Evolutionary conservation across 2,329 filamentous ascomycete species (phyloP).

Genomic region (Aspergillus fructus): DNA sequence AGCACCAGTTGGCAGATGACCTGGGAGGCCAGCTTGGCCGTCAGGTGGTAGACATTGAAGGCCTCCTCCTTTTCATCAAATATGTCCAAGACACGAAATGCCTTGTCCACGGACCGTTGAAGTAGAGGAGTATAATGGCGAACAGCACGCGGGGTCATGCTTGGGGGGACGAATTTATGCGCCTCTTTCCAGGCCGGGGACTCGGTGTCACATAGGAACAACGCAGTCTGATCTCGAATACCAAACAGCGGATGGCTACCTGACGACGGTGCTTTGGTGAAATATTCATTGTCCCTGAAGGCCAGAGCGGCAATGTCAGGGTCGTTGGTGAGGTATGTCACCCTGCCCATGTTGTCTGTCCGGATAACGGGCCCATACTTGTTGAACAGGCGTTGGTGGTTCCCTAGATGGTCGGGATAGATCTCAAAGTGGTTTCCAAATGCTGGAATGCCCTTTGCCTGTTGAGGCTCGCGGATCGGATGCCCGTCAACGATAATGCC

Average conservation of each 20-base stretch:
- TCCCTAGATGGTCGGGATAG: slow-evolving; percentile 59
- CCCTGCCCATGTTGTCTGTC: slow-evolving; percentile 53
- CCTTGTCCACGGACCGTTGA: slow-evolving; percentile 51
- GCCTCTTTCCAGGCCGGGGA: slow-evolving; percentile 34
- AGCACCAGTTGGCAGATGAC: slow-evolving; percentile 44
- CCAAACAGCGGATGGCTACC: slow-evolving; percentile 28
- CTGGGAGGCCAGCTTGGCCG: slow-evolving; percentile 45
- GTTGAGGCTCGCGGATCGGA: slow-evolving; percentile 23
- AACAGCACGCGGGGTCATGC: slow-evolving; percentile 58
- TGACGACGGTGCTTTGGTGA: too few species aligned
- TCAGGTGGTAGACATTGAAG: slow-evolving; percentile 49
- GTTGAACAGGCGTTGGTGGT: slow-evolving; percentile 55
- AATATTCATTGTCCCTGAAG: too few species aligned
- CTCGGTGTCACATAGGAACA: slow-evolving; percentile 37
- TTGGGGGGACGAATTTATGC: slow-evolving; percentile 62
- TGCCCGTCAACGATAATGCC: slow-evolving; percentile 29
- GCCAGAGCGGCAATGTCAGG: too few species aligned
- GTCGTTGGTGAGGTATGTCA: slow-evolving; percentile 52
- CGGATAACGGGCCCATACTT: slow-evolving; percentile 54
- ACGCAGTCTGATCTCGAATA: slow-evolving; percentile 26
- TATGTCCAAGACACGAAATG: slow-evolving; percentile 39
- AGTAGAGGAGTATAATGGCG: slow-evolving; percentile 59
- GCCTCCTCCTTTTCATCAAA: slow-evolving; percentile 50
- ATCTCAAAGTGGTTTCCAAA: slow-evolving; percentile 57
- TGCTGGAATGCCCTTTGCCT: slow-evolving; percentile 30